Percentiles rank a stretch among this genome's conserved stretches.
phyloP scores from a whole-genome alignment of 306 rosid genomes.

The Prunus kanzakura region DNA sequence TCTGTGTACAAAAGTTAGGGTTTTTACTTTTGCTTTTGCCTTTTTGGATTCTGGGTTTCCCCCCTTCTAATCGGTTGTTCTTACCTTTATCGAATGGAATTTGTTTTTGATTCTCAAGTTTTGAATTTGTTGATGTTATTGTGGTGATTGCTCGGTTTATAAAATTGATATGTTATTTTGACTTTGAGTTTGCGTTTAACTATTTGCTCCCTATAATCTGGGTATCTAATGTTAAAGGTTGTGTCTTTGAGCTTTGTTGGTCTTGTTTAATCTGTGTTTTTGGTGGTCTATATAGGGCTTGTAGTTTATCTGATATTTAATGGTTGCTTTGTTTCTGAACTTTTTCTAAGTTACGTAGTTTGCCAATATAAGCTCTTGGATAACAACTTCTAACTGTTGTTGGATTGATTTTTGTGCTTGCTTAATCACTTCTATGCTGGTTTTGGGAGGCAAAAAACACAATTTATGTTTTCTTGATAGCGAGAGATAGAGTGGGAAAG shows the following conservation, averaged over 20 bases:
- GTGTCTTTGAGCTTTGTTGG: background rate
- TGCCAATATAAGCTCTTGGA: background rate
- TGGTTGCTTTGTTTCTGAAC: background rate
- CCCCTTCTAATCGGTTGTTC: background rate
- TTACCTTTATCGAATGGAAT: background rate
- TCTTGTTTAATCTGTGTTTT: background rate
- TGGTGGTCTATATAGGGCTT: background rate
- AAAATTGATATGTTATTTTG: background rate
- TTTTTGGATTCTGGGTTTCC: conserved; percentile 2
- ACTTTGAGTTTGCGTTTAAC: background rate
- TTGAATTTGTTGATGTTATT: background rate
- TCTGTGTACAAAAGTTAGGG: conserved; percentile 1
- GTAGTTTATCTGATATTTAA: background rate
- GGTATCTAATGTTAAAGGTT: background rate
- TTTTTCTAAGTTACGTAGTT: background rate
- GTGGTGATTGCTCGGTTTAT: background rate
- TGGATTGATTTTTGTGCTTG: background rate
- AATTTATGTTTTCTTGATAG: background rate
- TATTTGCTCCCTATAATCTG: background rate
- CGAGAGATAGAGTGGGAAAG: background rate
- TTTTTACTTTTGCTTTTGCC: conserved; percentile 8
- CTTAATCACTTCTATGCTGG: background rate
- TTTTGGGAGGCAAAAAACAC: background rate
- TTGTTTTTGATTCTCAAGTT: background rate
- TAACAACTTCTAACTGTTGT: background rate